Conservation (phyloP, 495 filamentous ascomycete species). For the Friedmanniomyces simplex region DNA sequence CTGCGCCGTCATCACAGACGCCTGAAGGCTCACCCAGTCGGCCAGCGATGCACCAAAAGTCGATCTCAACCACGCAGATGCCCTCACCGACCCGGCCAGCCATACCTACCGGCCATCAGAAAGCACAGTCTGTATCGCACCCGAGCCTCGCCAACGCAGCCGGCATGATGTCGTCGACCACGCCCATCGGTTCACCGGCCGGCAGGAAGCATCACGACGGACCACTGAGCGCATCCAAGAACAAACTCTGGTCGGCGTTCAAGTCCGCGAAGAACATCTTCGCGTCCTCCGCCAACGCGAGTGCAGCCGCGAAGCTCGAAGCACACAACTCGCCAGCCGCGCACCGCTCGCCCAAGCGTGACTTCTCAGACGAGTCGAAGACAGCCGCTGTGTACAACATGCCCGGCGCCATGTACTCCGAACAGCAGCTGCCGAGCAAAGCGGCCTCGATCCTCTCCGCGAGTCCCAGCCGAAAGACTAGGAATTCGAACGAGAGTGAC, state of each 20-base stretch:
- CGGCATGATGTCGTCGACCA: constrained; percentile 42
- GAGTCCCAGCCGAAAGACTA: constrained; percentile 44
- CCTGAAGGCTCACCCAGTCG: constrained; percentile 8
- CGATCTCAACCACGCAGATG: constrained; percentile 37
- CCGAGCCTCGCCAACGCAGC: constrained; percentile 36
- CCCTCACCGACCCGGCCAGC: constrained; percentile 30
- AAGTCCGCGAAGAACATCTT: constrained; percentile 76
- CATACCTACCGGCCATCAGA: constrained; percentile 42
- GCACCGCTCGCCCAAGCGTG: constrained; percentile 23
- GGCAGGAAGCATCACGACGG: constrained; percentile 57
- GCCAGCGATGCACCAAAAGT: constrained; percentile 21
- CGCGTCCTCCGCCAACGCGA: constrained; percentile 66
- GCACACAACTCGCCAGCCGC: constrained; percentile 33
- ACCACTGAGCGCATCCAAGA: constrained; percentile 78
- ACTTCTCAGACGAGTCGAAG: constrained; percentile 14
- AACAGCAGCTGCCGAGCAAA: constrained; percentile 11
- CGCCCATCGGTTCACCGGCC: constrained; percentile 58
- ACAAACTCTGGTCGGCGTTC: constrained; percentile 74
- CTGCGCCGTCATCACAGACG: not conserved
- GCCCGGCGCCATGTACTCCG: constrained; percentile 19
- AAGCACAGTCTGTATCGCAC: constrained; percentile 55
- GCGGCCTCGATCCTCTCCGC: constrained; percentile 8
- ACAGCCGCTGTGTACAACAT: constrained; percentile 17
- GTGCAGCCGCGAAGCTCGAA: constrained; percentile 63
- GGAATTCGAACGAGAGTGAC: constrained; percentile 66